Conservation (phyloP, 768 basidiomycete species). For the Leccinum aurantiacum region DNA sequence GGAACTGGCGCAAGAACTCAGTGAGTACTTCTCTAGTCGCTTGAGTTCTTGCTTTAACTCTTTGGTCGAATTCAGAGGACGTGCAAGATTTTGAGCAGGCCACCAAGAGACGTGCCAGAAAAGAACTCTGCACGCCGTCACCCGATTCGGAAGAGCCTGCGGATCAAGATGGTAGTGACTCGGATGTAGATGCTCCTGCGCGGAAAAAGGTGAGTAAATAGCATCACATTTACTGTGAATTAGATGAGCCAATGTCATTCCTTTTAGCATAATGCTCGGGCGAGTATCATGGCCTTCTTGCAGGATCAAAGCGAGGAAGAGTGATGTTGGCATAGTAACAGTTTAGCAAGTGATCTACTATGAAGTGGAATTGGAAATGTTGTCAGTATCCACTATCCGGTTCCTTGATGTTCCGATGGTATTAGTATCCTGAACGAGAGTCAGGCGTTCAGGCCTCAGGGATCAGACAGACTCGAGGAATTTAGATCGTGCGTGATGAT, state of each 20-base stretch:
- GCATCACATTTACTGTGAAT: background rate
- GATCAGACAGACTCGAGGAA: slow-evolving; percentile 71
- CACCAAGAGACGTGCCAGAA: slow-evolving; percentile 31
- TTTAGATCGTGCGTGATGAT: slow-evolving; percentile 69
- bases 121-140: slow-evolving; percentile 7
- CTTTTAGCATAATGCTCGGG: slow-evolving; percentile 44
- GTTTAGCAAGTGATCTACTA: too few relatives aligned
- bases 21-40: slow-evolving; percentile 42
- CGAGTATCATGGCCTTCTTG: slow-evolving; percentile 71
- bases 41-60: background rate
- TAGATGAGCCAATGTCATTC: background rate
- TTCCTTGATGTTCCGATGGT: too few relatives aligned
- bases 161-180: slow-evolving; percentile 33
- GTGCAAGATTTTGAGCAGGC: slow-evolving; percentile 68
- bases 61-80: slow-evolving; percentile 52
- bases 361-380: too few relatives aligned
- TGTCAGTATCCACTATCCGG: too few relatives aligned
- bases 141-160: slow-evolving; percentile 27
- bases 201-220: slow-evolving; percentile 43
- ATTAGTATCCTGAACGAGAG: slow-evolving; percentile 61
- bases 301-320: slow-evolving; percentile 68
- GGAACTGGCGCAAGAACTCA: slow-evolving; percentile 75
- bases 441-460: slow-evolving; percentile 40
- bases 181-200: slow-evolving; percentile 29
- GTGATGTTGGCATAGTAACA: slow-evolving; percentile 2